These are phyloP conservation scores for Ophiosphaerella herpotricha DNA, from an alignment of 2,329 filamentous ascomycete genomes.

Conservation along the genomic window DNA sequence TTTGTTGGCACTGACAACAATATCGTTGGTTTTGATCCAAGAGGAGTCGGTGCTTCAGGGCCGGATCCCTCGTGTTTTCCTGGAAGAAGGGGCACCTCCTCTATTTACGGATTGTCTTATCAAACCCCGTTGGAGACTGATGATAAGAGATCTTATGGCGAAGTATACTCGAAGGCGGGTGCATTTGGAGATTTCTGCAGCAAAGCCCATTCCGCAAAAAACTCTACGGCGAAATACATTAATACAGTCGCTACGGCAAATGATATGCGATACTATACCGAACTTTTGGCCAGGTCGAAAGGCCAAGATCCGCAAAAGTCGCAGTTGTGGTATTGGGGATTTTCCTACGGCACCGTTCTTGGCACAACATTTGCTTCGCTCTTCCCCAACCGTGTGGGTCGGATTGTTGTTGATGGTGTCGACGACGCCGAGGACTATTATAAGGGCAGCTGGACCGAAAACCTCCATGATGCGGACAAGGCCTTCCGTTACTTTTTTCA, in stretches of 20 bases:
- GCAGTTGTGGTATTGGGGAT: slow-evolving; percentile 44
- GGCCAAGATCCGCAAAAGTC: slow-evolving; percentile 19
- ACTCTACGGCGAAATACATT: slow-evolving; percentile 15
- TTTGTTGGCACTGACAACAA: slow-evolving; percentile 40
- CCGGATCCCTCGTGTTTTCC: slow-evolving; percentile 43
- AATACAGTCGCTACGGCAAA: slow-evolving; percentile 19
- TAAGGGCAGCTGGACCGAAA: slow-evolving; percentile 10
- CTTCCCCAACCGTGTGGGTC: slow-evolving; percentile 24
- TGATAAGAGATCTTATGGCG: neutral
- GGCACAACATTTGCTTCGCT: slow-evolving; percentile 29
- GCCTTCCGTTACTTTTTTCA: neutral
- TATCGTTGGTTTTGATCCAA: slow-evolving; percentile 50
- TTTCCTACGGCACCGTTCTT: slow-evolving; percentile 49
- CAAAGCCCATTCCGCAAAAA: slow-evolving; percentile 6
- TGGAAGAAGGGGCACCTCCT: neutral
- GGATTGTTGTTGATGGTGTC: slow-evolving; percentile 47
- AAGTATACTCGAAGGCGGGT: slow-evolving; percentile 4
- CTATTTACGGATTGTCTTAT: slow-evolving; percentile 3
- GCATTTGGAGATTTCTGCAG: slow-evolving; percentile 20
- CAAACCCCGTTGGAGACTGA: slow-evolving; percentile 1
- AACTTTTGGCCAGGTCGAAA: slow-evolving; percentile 10
- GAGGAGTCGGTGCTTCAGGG: slow-evolving; percentile 46
- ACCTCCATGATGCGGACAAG: slow-evolving; percentile 10
- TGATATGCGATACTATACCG: slow-evolving; percentile 18
- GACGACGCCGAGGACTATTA: slow-evolving; percentile 33